Conservation (phyloP, 768 basidiomycete genomes). For the Boletus fagicola region DNA sequence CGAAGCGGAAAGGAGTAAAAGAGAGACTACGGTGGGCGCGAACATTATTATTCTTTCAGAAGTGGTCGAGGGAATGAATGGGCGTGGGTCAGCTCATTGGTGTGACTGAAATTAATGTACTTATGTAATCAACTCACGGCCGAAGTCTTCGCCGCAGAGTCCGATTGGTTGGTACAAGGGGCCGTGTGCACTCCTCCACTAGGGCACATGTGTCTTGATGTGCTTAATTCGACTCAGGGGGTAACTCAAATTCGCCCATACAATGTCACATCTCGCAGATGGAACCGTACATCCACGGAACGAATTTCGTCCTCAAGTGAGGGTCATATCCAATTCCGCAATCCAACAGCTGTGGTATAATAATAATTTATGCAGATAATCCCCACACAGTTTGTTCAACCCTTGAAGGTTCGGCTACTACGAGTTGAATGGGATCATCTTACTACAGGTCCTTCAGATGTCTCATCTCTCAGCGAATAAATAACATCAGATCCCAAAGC, state of each 20-base stretch:
- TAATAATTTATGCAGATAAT: no score
- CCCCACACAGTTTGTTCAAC: background rate
- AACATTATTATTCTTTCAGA: conserved; percentile 32
- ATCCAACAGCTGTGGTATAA: background rate
- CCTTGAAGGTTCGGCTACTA: background rate
- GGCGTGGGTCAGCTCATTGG: background rate
- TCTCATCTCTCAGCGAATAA: background rate
- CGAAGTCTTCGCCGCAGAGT: no score
- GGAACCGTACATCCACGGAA: background rate
- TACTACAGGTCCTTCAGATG: background rate
- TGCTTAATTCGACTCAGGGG: background rate
- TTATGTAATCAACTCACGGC: background rate
- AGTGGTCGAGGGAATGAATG: background rate
- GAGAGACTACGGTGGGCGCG: conserved; percentile 48
- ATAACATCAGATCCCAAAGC: conserved; percentile 17
- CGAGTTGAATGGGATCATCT: no score
- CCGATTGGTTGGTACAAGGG: background rate
- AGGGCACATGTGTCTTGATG: no score
- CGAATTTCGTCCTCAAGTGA: background rate
- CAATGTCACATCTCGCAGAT: background rate
- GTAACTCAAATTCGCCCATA: no score
- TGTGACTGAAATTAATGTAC: background rate
- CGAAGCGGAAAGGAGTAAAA: conserved; percentile 44
- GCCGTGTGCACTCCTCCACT: background rate
- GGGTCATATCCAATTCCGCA: background rate